These are phyloP conservation scores for Phytophthora quininea DNA, from an alignment of 352 stramenopile species.

Conservation along the genomic window DNA sequence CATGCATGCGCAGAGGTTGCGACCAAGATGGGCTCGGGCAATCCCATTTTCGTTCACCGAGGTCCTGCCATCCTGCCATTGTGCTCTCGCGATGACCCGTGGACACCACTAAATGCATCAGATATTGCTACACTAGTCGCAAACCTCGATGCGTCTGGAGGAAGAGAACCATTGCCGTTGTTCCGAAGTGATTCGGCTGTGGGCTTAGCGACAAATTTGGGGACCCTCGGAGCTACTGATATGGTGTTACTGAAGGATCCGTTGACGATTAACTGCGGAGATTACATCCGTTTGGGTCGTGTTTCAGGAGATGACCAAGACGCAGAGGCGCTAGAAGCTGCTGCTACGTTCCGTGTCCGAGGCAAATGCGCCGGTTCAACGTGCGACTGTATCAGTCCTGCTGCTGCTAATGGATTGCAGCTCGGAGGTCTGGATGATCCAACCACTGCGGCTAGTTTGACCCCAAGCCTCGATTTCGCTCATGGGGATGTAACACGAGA, in stretches of 20 bases:
- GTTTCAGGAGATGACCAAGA: constrained; percentile 25
- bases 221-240: constrained; percentile 34
- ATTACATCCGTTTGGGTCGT: constrained; percentile 71
- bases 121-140: constrained; percentile 34
- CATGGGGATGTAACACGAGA: constrained; percentile 60
- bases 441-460: constrained; percentile 48
- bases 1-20: constrained; percentile 29
- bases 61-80: constrained; percentile 73
- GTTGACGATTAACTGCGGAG: constrained; percentile 61
- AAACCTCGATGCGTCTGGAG: constrained; percentile 33
- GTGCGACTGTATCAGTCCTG: constrained; percentile 49
- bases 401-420: constrained; percentile 37
- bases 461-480: constrained; percentile 34
- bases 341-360: constrained; percentile 65
- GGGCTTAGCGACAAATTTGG: constrained; percentile 48
- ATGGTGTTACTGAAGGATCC: constrained; percentile 36
- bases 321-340: constrained; percentile 19
- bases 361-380: constrained; percentile 51
- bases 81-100: constrained; percentile 55
- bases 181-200: constrained; percentile 64
- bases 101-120: constrained; percentile 41
- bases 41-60: constrained; percentile 60
- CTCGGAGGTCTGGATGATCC: constrained; percentile 55
- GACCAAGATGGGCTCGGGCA: constrained; percentile 31
- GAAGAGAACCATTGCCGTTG: constrained; percentile 54